Evolutionary conservation across 176 grass and related monocot species (phyloP), one percentile per base, ranked within the genome.

Genomic region (Ensete glaucum): DNA sequence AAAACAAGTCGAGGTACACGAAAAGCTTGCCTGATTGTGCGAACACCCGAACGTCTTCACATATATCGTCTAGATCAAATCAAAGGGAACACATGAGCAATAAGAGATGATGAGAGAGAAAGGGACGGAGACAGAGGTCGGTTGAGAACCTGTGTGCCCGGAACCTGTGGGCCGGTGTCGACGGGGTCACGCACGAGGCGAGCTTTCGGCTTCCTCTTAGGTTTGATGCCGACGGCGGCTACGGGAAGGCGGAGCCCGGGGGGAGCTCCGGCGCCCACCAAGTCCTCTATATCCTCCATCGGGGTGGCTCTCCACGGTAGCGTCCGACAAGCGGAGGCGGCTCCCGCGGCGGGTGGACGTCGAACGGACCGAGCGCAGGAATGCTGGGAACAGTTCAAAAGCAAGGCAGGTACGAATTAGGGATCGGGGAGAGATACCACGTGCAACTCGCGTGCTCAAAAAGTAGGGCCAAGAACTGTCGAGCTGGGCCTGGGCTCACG

Each of bases 41-140:
- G 92, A 96, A 82, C 92, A 96, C 12, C 92, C 92, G 71, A 96
- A 92, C 53, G 89, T 96, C 84, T 96, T 96, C 56, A 96, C 80
- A 76, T 91, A 92, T 83, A 96, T 87, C 54, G 82, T 89, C 89
- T 96, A 82, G 69, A 85, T 60, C 72, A 81, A 64, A 73, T 52
- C 25, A 16, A 76, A 17, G 26, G 84, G 3, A 54, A 19, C 1
- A 78, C 60, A 51, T 23, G 48, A 85, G 21, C 12, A 59, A 29
- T 52, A 74, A 74, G 17, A 62, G 8, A 72, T 43, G 15, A 49
- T 52, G 54, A 22, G 24, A 76, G 25, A 67, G 9, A 21, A 24
- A 55, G 27, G 25, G 20, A 10, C 53, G 9, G 43, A 34, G 49
- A 34, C 11, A 68, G 51, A 17, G 54, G 54, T 14, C 21, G n/a